Conservation (phyloP, 2,329 filamentous ascomycete genomes). For the Claviceps pazoutovae region DNA sequence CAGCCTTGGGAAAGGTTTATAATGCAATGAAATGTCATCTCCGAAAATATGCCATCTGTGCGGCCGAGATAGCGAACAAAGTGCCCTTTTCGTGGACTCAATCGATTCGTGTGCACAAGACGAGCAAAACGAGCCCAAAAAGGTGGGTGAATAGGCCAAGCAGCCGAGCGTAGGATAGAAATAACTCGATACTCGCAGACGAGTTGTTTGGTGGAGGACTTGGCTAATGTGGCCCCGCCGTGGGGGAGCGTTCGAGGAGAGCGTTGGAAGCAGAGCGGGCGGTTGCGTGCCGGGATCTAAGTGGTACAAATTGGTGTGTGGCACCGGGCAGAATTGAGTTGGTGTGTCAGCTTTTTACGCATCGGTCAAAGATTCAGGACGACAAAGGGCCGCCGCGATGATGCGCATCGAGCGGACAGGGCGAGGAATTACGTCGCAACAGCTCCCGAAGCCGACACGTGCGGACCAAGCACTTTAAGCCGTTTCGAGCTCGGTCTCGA, state of each 20-base stretch:
- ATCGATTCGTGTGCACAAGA: constrained; percentile 23
- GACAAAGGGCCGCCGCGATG: neutral
- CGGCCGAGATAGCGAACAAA: neutral
- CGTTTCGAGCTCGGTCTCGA: neutral
- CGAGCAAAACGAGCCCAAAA: constrained; percentile 54
- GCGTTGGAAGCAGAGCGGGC: constrained; percentile 5
- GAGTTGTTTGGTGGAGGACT: constrained; percentile 6
- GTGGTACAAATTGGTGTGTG: constrained; percentile 1
- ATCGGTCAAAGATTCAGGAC: no score
- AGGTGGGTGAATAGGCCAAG: constrained; percentile 28
- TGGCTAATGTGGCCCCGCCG: neutral
- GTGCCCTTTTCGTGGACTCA: neutral
- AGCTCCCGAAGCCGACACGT: neutral
- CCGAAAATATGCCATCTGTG: neutral
- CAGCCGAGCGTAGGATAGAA: neutral
- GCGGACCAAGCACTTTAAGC: neutral
- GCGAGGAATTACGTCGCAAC: neutral
- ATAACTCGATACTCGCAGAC: constrained; percentile 4
- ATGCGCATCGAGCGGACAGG: neutral
- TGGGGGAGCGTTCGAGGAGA: constrained; percentile 2
- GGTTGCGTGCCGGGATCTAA: constrained; percentile 4
- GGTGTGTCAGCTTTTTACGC: no score
- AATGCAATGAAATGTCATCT: neutral
- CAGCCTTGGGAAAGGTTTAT: neutral
- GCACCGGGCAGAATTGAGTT: no score